A percentile compares a stretch with the other conserved stretches of the same genome.
These are phyloP conservation scores for Eimeria praecox DNA, from an alignment of 169 alveolate genomes.

Conservation along the genomic window DNA sequence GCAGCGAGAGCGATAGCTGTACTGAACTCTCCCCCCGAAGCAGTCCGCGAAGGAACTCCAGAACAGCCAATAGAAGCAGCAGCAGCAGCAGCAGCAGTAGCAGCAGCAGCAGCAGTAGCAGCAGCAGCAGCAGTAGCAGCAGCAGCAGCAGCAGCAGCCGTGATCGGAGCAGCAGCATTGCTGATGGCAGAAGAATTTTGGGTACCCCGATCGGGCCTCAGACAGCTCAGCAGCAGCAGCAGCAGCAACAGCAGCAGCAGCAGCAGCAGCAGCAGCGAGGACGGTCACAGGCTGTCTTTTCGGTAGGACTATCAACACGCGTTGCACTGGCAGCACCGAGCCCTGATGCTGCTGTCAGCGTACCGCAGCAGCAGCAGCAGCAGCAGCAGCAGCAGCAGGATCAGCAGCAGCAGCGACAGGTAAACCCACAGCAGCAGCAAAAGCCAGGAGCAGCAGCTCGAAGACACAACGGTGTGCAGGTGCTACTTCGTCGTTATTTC, in stretches of 20 bases:
- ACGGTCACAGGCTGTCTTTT: neutral
- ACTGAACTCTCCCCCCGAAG: neutral
- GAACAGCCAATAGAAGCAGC: neutral
- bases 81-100: conserved; percentile 16
- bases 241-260: neutral
- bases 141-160: no score
- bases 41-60: neutral
- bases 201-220: neutral
- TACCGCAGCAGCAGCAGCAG: neutral
- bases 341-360: neutral
- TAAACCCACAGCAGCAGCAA: conserved; percentile 8
- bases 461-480: conserved; percentile 12
- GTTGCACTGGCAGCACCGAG: neutral
- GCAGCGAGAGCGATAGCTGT: conserved; percentile 9
- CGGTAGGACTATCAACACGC: neutral
- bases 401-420: no score
- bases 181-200: neutral
- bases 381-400: no score
- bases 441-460: neutral
- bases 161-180: neutral
- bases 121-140: neutral
- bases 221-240: no score
- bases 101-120: conserved; percentile 6
- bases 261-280: neutral
- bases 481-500: neutral